Evolutionary conservation across 306 rosid genomes (phyloP).

Genomic region (Hylodesmum podocarpum): DNA sequence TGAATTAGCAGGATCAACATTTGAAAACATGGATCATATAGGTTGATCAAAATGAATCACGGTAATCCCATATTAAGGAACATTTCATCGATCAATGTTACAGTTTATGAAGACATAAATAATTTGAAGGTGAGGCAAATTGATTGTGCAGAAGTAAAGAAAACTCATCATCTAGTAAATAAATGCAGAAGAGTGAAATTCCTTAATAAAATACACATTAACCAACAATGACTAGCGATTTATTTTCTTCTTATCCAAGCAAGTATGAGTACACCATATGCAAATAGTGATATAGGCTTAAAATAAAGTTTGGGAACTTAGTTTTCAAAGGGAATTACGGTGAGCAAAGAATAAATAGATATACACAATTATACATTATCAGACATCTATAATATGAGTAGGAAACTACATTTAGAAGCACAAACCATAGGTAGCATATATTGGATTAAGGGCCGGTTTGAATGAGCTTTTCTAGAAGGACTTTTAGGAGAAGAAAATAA

Average conservation of each 20-base stretch:
- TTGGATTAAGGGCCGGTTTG: no score
- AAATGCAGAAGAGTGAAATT: conserved; percentile 13
- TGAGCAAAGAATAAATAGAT: conserved; percentile 21
- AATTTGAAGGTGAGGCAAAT: background rate
- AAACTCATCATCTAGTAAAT: background rate
- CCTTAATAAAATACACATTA: background rate
- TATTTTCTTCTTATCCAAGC: conserved; percentile 7
- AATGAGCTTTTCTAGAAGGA: no score
- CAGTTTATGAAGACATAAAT: background rate
- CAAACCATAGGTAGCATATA: conserved; percentile 49
- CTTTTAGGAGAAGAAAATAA: no score
- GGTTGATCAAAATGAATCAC: conserved; percentile 6
- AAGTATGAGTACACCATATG: conserved; percentile 19
- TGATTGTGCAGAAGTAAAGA: background rate
- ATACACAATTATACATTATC: conserved; percentile 13
- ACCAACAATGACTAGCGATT: background rate
- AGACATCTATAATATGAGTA: conserved; percentile 36
- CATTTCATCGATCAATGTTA: background rate
- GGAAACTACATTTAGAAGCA: conserved; percentile 35
- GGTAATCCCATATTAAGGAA: background rate
- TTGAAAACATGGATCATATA: background rate
- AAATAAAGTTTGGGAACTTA: background rate
- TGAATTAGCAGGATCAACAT: background rate
- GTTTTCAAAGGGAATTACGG: background rate
- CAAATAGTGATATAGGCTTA: conserved; percentile 1